Evolutionary conservation across 2,329 filamentous ascomycete genomes (phyloP), one percentile per base, ranked within the genome.

Genomic region (Camillea tinctor): DNA sequence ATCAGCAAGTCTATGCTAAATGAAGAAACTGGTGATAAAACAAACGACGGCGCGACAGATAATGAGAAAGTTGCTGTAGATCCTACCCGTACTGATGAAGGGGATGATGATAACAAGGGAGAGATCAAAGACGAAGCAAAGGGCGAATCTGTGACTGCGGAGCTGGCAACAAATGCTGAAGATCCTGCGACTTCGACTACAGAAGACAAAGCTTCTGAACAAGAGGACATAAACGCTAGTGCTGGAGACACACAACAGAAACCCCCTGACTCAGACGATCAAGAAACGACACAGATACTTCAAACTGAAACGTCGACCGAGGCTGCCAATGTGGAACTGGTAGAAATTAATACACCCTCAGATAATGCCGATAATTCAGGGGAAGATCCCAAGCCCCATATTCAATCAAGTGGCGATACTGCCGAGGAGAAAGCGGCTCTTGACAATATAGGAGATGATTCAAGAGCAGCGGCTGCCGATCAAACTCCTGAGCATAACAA

Each of bases 401-500:
- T 11, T 36, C 4, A 52, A 30, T 17, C 17, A 20, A 20, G 30
- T 20, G 24, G 22, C 19, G 30, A 8, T 44, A 30, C 36, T 44
- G n/a, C 54, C 1, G 1, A 50, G 4, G 48, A 52, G 22, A 64
- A 59, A 57, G 21, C 22, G 3, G 17, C 21, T 30, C n/a, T 30
- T 49, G 23, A 56, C 20, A 20, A 54, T 6, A 21, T 30, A 4
- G 52, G 57, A 15, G 36, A 21, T 23, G 53, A 59, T 13, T 50
- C 49, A 2, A 21, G 49, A 13, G 7, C 9, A 21, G 49, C 21
- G 21, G 17, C 11, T 13, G 7, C 49, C 21, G 49, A 50, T 19
- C 15, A 22, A 23, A 21, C 57, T 13, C 57, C 60, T 50, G 57
- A 8, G 11, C 57, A 62, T 57, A 11, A 20, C 36, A 40, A 56